Conservation (phyloP, 2,329 filamentous ascomycete species). For the Fusarium globosum region DNA sequence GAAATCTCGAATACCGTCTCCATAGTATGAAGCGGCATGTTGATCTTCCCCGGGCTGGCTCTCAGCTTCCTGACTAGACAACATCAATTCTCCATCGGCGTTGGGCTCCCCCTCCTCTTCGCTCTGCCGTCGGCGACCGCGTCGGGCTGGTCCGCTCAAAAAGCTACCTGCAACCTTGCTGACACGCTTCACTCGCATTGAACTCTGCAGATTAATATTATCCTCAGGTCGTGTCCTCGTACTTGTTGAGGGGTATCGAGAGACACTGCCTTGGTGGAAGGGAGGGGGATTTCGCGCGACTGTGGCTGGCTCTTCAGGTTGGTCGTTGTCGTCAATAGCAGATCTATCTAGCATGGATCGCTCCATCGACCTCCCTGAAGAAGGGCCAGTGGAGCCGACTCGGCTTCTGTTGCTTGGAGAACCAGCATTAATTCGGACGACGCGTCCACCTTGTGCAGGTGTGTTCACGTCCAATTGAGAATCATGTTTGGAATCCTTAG, state of each 20-base stretch:
- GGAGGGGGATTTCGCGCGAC: slow-evolving; percentile 60
- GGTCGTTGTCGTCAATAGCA: slow-evolving; percentile 58
- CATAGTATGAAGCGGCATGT: slow-evolving; percentile 57
- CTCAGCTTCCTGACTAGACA: slow-evolving; percentile 56
- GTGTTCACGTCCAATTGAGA: slow-evolving; percentile 62
- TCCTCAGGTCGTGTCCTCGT: slow-evolving; percentile 68
- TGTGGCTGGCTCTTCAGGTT: slow-evolving; percentile 61
- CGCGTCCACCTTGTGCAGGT: slow-evolving; percentile 61
- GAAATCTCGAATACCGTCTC: slow-evolving; percentile 58
- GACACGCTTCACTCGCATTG: slow-evolving; percentile 80
- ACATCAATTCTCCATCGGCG: slow-evolving; percentile 55
- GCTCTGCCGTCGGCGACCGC: slow-evolving; percentile 68
- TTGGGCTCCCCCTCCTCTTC: slow-evolving; percentile 66
- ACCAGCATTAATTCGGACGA: slow-evolving; percentile 65
- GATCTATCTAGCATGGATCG: slow-evolving; percentile 51
- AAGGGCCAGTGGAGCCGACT: slow-evolving; percentile 51
- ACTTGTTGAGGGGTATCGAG: slow-evolving; percentile 63
- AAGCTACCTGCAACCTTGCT: slow-evolving; percentile 81
- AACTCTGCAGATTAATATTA: slow-evolving; percentile 74
- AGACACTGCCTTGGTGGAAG: slow-evolving; percentile 63
- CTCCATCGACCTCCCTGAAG: slow-evolving; percentile 52
- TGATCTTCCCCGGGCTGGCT: slow-evolving; percentile 54
- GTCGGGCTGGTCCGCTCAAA: slow-evolving; percentile 80
- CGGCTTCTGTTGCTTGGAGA: slow-evolving; percentile 60
- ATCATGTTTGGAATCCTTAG: slow-evolving; percentile 39